Percentiles rank a stretch among this genome's conserved stretches.
These are phyloP conservation scores for Fusarium kyushuense DNA, from an alignment of 2,329 filamentous ascomycete genomes.

Conservation along the genomic window DNA sequence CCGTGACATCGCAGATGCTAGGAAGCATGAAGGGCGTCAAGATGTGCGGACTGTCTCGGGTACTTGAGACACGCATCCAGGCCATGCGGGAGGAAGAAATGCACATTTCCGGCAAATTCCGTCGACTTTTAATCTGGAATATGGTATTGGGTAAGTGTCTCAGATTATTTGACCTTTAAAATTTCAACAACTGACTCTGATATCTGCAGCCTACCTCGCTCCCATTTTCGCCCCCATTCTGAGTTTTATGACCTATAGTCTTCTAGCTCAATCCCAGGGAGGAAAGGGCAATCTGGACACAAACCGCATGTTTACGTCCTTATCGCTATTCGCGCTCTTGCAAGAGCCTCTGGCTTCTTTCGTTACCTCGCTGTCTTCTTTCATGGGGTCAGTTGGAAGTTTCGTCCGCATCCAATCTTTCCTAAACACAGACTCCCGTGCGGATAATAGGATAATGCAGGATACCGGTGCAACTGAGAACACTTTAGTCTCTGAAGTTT, in stretches of 20 bases:
- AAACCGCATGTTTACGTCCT: conserved; percentile 36
- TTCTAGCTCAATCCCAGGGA: conserved; percentile 20
- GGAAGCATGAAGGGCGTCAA: conserved; percentile 50
- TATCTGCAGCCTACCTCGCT: conserved; percentile 23
- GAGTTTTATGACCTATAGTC: conserved; percentile 31
- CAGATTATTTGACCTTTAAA: fast-evolving
- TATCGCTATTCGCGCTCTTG: conserved; percentile 29
- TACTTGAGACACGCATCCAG: conserved; percentile 31
- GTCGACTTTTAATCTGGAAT: conserved; percentile 35
- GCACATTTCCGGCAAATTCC: conserved; percentile 28
- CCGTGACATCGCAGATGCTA: conserved; percentile 47
- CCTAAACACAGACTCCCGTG: conserved; percentile 19
- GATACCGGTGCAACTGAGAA: neutral
- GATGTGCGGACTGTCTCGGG: conserved; percentile 48
- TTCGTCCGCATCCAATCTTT: conserved; percentile 34
- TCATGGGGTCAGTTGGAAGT: conserved; percentile 36
- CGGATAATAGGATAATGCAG: conserved; percentile 11
- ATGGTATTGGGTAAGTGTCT: conserved; percentile 32
- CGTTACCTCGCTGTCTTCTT: conserved; percentile 22
- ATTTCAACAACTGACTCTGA: neutral
- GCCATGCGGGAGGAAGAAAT: conserved; percentile 21
- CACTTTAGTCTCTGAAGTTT: neutral
- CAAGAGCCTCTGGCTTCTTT: conserved; percentile 31
- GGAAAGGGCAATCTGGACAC: conserved; percentile 27
- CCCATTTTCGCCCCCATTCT: conserved; percentile 35